Evolutionary conservation across 495 filamentous ascomycete species (phyloP).

Genomic region (Podospora appendiculata): DNA sequence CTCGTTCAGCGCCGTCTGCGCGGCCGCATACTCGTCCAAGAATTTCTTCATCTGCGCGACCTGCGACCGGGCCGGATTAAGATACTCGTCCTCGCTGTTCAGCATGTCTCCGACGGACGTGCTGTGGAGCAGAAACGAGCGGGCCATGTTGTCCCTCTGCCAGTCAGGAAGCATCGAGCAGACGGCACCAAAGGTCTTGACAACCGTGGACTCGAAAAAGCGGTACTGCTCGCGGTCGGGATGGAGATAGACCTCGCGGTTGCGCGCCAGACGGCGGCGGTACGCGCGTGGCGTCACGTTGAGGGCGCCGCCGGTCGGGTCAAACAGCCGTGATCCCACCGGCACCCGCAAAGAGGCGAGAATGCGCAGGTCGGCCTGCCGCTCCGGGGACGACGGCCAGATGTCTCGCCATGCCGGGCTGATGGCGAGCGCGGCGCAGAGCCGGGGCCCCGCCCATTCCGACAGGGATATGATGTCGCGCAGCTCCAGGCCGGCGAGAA

Average conservation of each 20-base stretch:
- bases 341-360: constrained; percentile 3
- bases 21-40: constrained; percentile 2
- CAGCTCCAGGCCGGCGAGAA: constrained; percentile 8
- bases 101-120: not conserved
- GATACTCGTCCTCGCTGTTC: not conserved
- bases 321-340: not conserved
- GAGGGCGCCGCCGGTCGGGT: constrained; percentile 2
- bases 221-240: not conserved
- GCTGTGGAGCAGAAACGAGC: not conserved
- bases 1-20: constrained; percentile 3
- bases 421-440: not conserved
- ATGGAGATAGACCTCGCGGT: too few species aligned
- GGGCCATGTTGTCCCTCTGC: not conserved
- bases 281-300: constrained; percentile 1
- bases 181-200: not conserved
- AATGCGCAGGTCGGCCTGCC: constrained; percentile 1
- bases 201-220: not conserved
- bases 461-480: constrained; percentile 8
- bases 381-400: constrained; percentile 3
- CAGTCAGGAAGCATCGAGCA: not conserved
- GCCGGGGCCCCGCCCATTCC: not conserved
- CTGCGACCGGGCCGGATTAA: not conserved
- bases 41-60: constrained; percentile 4
- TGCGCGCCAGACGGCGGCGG: not conserved
- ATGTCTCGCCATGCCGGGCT: constrained; percentile 7